Evolutionary conservation across 345 rosid species (phyloP), one percentile per base, ranked within the genome.

Genomic region (Salix suchowensis): DNA sequence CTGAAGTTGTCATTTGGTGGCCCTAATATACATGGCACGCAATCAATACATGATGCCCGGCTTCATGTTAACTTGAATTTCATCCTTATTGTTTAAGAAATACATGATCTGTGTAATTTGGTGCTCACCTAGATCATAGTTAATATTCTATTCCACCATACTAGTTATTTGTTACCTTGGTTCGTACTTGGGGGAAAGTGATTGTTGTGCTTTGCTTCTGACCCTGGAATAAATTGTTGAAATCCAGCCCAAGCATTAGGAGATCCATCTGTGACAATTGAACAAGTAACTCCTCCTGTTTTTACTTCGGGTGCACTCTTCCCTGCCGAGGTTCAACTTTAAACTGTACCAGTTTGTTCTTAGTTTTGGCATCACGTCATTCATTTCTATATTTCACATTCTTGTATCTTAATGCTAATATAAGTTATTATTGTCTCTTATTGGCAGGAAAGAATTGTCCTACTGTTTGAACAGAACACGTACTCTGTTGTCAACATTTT

Each of bases 401-500:
- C 44, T 34, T 37, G 16, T 16, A 28, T 36, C 58, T 36, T 52
- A 24, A 65, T 67, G 54, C 73, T 58, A 36, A 54, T 23, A 34
- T 72, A 36, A 23, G 28, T 58, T 30, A 75, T 19, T 67, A 19
- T 62, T 4, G 14, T 52, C 40, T 36, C 30, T 65, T 40, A 67
- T 78, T 80, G 83, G 68, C 91, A 93, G 98, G 97, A 94, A 71
- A 87, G 97, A 85, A 86, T 88, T 67, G 98, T 88, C 21, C 84
- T 88, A 79, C 89, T 93, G 50, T 95, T 95, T 82, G 98, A 93
- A 83, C 88, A 83, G 60, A 95, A 91, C 65, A 93, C 98, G 36
- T 95, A 89, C 72, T 88, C 94, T 0, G 98, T 93, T 67, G 98
- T 93, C 82, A 95, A 95, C 83, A 95, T 93, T 78, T 95, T 95